Evolutionary conservation across 2,329 filamentous ascomycete genomes (phyloP), one percentile per base, ranked within the genome.

Genomic region (Fusarium goolgardi): DNA sequence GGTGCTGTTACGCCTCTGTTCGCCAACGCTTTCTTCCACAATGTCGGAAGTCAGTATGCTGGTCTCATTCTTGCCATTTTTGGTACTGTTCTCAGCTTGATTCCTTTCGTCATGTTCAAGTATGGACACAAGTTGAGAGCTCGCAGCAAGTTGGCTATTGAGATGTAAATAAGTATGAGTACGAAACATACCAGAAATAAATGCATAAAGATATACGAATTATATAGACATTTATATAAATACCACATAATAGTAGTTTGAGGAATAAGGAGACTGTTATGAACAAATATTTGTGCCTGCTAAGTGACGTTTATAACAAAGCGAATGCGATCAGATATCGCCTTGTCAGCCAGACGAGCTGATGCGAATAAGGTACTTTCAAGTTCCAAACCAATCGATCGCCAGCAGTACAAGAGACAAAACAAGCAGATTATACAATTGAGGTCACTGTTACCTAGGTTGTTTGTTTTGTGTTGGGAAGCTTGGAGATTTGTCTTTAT

Each of bases 41-140:
- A 70, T 13, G 68, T 70, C 1, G 68, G 67, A 11, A 70, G 68
- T 10, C 68, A 70, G 31, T 70, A 70, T 23, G 68, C 68, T 29
- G 68, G 68, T 9, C 53, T 70, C 3, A 70, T 70, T 11, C 54
- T 70, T 32, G 68, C 68, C 6, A 21, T 70, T 12, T 68, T 70
- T 16, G 67, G 68, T 6, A 70, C 68, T 4, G 31, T 59, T 1
- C 32, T 70, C 39, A 70, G 67, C 39, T 46, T 70, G 51, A 70
- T 70, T 50, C 68, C 68, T 6, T 70, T 70, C 15, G 54, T 70
- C 15, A 70, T 70, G 68, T 70, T 70, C 37, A 70, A 70, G 46
- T 70, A 58, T 6, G 68, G 68, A 21, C 46, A 68, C 5, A 62
- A 70, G 40, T 49, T 70, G 4, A 53, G 68, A 34, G 68, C 68